Conservation (phyloP, 1,139 yeast species). For the Nakaseomyces bracarensis region DNA sequence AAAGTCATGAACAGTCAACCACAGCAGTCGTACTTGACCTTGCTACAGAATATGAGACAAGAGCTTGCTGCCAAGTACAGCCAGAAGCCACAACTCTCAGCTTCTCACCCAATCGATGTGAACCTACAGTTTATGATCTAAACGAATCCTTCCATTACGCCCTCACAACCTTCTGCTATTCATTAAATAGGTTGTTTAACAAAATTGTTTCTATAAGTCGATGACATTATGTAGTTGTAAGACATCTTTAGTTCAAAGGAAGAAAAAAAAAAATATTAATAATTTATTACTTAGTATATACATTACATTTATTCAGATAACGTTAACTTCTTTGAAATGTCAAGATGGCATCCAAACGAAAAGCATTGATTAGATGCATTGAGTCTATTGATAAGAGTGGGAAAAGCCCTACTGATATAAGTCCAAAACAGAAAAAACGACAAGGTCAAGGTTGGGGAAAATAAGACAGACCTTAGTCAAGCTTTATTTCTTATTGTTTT, state of each 20-base stretch:
- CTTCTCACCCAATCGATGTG: constrained; percentile 79
- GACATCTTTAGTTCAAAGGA: no score
- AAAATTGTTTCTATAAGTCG: not conserved
- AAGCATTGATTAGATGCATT: not conserved
- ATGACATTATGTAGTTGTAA: not conserved
- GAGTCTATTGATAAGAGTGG: no score
- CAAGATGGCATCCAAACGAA: not conserved
- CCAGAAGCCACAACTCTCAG: constrained; percentile 83
- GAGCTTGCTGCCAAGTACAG: constrained; percentile 62
- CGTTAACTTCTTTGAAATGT: not conserved
- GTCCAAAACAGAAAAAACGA: no score
- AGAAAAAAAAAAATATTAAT: not conserved
- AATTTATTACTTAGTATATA: constrained; percentile 2
- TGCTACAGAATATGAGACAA: constrained; percentile 72
- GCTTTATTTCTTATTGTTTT: no score
- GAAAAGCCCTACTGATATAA: no score
- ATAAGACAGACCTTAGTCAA: no score
- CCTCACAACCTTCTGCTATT: no score
- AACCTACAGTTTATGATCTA: constrained; percentile 49
- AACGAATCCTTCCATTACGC: not conserved
- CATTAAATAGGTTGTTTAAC: no score
- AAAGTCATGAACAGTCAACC: constrained; percentile 59
- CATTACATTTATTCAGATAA: constrained; percentile 5
- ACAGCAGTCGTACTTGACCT: constrained; percentile 65
- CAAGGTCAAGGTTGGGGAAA: not conserved